Conservation (phyloP, 1,139 yeast species). For the Suhomyces terraborum region DNA sequence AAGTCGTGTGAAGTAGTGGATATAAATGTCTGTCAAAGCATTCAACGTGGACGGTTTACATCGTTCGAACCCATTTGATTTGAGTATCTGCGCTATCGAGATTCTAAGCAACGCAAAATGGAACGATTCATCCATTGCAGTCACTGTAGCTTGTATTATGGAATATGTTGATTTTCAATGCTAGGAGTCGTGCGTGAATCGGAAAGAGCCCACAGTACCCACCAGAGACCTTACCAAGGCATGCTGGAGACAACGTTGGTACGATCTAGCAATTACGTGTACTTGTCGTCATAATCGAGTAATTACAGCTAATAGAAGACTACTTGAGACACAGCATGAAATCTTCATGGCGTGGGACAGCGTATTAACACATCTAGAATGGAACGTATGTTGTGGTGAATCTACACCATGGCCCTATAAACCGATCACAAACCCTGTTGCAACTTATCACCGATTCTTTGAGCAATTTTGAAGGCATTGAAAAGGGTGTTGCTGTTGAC, state of each 20-base stretch:
- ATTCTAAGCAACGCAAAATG: slow-evolving; percentile 28
- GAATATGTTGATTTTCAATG: slow-evolving; percentile 8
- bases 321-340: not conserved
- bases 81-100: slow-evolving; percentile 28
- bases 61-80: slow-evolving; percentile 30
- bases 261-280: no score
- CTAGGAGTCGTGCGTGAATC: slow-evolving; percentile 10
- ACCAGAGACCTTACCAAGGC: not conserved
- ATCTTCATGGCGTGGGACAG: no score
- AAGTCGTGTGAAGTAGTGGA: slow-evolving; percentile 22
- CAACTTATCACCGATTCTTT: slow-evolving; percentile 80
- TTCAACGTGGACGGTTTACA: slow-evolving; percentile 29
- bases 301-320: no score
- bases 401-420: slow-evolving; percentile 1
- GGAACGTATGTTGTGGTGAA: slow-evolving; percentile 1
- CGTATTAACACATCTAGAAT: no score
- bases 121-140: slow-evolving; percentile 27
- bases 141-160: not conserved
- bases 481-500: slow-evolving; percentile 83
- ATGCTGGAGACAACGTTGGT: no score
- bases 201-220: no score
- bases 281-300: no score
- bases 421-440: slow-evolving; percentile 63
- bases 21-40: slow-evolving; percentile 26
- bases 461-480: slow-evolving; percentile 90